Base-by-base conservation (phyloP, 106 monocot genomes). In the Ottelia alismoides region DNA sequence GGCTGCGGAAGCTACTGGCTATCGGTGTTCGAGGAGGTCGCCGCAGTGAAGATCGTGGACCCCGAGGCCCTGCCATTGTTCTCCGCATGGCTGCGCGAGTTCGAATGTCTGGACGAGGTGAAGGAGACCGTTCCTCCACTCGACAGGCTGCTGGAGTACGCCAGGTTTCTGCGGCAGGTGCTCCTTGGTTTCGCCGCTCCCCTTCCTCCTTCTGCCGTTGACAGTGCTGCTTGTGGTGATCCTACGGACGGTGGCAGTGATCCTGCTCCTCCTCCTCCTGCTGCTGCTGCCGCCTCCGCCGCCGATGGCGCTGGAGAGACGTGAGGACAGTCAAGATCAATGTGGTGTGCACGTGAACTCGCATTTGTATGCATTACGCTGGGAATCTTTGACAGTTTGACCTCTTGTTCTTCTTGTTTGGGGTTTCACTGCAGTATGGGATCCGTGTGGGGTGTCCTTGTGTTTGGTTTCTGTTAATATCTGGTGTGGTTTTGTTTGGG, bases 1-100 rank as follows among this genome's bases (percentile, higher is more conserved):
- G 56, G 56, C 32, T 57, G 56, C 32, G 56, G 56, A 3, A 31
- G 30, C 30, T 56, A 30, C 56, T 56, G 56, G 56, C 30, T 56
- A 11, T 18, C 56, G 2, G 35, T 57, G 30, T 21, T 57, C 19
- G 31, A 35, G 21, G 56, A 57, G 32, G 56, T 57, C 20, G 56
- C 56, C 1, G 56, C 20, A 35, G 56, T 57, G 56, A 32, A 40
- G 56, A 30, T 57, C 12, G 35, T 57, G 32, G 56, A 57, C 31
- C 21, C 31, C 22, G 56, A 32, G 30, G 0, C 32, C 21, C 40
- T 57, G 21, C 56, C 56, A 1, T 20, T 32, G 22, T 57, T 57
- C 56, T 20, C 20, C 21, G 30, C 32, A 1, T 57, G 56, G 56
- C 56, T 57, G 11, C n/a, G 56, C 19, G 3, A 31, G 16, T 57